phyloP scores from a whole-genome alignment of 305 asterid species.

The Ilex paraguariensis region DNA sequence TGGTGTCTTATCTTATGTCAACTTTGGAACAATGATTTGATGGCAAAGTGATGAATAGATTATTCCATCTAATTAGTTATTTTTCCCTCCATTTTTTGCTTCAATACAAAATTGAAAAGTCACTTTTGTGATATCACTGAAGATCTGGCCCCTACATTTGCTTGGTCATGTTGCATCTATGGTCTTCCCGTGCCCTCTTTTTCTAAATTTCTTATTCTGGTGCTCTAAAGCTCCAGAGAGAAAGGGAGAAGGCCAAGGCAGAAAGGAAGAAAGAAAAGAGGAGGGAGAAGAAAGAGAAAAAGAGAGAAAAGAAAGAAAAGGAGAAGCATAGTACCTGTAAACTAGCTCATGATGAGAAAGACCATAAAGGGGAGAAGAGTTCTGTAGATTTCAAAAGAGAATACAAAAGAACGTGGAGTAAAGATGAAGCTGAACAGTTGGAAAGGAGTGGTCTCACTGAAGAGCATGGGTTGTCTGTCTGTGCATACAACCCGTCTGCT shows the following conservation, averaged over 20 bases:
- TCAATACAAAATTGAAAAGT: too few species aligned
- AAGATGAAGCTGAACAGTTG: constrained; percentile 46
- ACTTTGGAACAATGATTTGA: too few species aligned
- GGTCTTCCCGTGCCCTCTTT: constrained; percentile 24
- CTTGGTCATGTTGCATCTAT: constrained; percentile 31
- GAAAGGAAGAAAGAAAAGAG: constrained; percentile 43
- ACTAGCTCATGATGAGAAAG: constrained; percentile 9
- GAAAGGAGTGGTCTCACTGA: constrained; percentile 67
- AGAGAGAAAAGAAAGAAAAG: constrained; percentile 29
- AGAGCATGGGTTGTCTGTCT: constrained; percentile 46
- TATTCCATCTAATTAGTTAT: too few species aligned
- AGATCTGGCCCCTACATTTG: neutral
- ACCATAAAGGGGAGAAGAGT: constrained; percentile 4
- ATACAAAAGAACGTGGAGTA: constrained; percentile 12
- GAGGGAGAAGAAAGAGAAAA: constrained; percentile 25
- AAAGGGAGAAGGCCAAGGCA: constrained; percentile 44
- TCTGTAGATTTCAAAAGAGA: constrained; percentile 13
- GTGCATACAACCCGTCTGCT: constrained; percentile 41
- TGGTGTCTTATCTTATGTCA: too few species aligned
- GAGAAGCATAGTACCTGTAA: constrained; percentile 12
- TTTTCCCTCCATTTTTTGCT: neutral
- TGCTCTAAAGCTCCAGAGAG: constrained; percentile 88
- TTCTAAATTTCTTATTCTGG: constrained; percentile 65
- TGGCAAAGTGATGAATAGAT: too few species aligned
- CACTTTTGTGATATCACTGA: too few species aligned